Evolutionary conservation across 2,329 filamentous ascomycete genomes (phyloP), one percentile per base, ranked within the genome.

Genomic region (Calonectria henricotiae): DNA sequence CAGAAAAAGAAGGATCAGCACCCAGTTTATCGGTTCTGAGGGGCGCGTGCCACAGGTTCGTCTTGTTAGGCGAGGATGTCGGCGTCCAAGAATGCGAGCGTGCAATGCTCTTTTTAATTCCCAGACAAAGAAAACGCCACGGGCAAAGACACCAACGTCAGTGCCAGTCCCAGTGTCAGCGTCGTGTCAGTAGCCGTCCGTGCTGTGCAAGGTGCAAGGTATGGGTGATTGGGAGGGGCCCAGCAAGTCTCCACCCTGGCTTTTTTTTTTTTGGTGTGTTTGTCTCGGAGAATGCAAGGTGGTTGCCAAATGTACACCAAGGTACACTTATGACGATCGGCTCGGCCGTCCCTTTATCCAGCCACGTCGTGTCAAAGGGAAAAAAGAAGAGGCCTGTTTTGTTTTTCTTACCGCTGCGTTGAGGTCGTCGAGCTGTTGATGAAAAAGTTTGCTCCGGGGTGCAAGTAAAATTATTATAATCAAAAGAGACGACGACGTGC

Each of bases 231-330:
- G 35, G 43, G 61, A 47, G 60, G 61, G 66, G 61, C 44, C 35
- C 41, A 39, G 61, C 12, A n/a, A 23, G 67, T 65, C 62, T 69
- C 67, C 67, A 54, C 67, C 64, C 51, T 66, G 32, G 47, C 30
- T 46, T 15, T 65, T 43, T 62, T 65, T 69, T 62, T 65, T 69
- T 62, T n/a, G 55, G 43, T 62, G 46, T 32, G 49, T 58, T 23
- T 68, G 67, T 62, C 39, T 62, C 62, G 62, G 67, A 41, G 68
- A 49, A 70, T 67, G 60, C 23, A 61, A 44, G 65, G 61, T 32
- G 61, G 62, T 39, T 41, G 62, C 27, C 49, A 32, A 44, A 23
- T 43, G 27, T 41, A 46, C 32, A 30, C 13, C 20, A 13, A 44
- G 49, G 49, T 47, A 49, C 51, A 39, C n/a, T 58, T 58, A 60